These are phyloP conservation scores for Ogataea methanolica DNA, from an alignment of 805 yeast genomes.

Conservation along the genomic window DNA sequence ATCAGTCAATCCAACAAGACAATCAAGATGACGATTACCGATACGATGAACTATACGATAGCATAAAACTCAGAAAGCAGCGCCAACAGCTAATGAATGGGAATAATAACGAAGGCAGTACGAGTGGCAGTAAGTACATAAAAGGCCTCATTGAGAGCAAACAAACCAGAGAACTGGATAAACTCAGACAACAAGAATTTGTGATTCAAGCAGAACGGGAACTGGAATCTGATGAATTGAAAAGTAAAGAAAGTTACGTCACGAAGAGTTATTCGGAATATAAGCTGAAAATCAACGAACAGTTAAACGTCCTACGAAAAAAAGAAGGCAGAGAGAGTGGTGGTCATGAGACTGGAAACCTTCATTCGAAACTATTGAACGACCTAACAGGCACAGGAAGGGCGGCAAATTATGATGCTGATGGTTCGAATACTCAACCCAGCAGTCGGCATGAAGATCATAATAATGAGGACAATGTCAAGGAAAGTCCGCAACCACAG, in stretches of 20 bases:
- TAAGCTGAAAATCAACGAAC: conserved; percentile 18
- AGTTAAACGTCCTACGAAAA: not conserved
- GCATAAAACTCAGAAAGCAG: conserved; percentile 24
- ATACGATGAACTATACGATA: conserved; percentile 46
- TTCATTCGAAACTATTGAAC: conserved; percentile 1
- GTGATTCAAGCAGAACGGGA: conserved; percentile 34
- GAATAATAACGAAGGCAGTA: conserved; percentile 11
- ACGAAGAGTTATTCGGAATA: conserved; percentile 42
- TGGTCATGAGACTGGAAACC: not conserved
- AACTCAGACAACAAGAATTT: conserved; percentile 33
- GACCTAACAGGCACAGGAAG: not conserved
- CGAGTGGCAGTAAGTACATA: conserved; percentile 31
- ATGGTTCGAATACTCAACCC: no score
- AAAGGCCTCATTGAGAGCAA: conserved; percentile 40
- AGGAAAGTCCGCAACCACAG: not conserved
- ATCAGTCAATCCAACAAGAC: not conserved
- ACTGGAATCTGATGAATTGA: conserved; percentile 34
- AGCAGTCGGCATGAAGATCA: no score
- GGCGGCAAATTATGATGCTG: not conserved
- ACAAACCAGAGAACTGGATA: conserved; percentile 41
- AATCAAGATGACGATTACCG: conserved; percentile 21
- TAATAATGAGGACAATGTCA: not conserved
- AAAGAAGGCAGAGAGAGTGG: not conserved
- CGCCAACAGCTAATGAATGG: conserved; percentile 2
- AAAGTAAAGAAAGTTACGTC: conserved; percentile 42